phyloP scores from a whole-genome alignment of 139 green algal genomes.

The Coelastrella sp. region DNA sequence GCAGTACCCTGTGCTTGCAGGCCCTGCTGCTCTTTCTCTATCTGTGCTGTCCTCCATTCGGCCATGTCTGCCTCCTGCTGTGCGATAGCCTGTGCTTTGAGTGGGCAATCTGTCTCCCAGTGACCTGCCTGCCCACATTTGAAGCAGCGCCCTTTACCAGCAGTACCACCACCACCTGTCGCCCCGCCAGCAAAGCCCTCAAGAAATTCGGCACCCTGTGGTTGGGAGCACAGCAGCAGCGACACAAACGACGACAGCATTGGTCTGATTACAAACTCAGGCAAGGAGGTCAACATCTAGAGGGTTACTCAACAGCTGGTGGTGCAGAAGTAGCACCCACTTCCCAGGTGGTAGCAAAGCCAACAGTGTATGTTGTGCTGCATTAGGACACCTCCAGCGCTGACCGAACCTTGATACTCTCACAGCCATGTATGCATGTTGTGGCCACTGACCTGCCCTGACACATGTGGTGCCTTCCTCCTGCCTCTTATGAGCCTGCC shows the following conservation, averaged over 20 bases:
- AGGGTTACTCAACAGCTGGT: no score
- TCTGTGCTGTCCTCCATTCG: slow-evolving; percentile 1
- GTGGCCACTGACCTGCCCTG: slow-evolving; percentile 56
- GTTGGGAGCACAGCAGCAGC: background rate
- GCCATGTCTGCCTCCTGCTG: slow-evolving; percentile 19
- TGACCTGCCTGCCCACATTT: slow-evolving; percentile 62
- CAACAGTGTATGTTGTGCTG: no score
- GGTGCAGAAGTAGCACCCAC: no score
- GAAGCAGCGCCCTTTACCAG: slow-evolving; percentile 62
- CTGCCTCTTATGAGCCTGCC: slow-evolving; percentile 52
- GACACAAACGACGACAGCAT: no score
- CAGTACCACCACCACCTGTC: slow-evolving; percentile 1
- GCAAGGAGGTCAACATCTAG: no score
- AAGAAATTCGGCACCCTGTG: slow-evolving; percentile 61
- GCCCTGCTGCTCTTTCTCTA: slow-evolving; percentile 8
- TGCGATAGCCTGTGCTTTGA: background rate
- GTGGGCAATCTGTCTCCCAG: slow-evolving; percentile 67
- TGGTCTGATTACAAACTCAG: no score
- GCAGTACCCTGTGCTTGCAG: background rate
- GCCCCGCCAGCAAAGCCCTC: slow-evolving; percentile 61
- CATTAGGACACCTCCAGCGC: no score
- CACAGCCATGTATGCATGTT: no score
- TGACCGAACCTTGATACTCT: background rate
- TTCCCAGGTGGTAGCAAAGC: no score
- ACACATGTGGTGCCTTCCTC: slow-evolving; percentile 48